Base-by-base conservation (phyloP, 768 basidiomycete genomes). In the Pulveroboletus sp. region DNA sequence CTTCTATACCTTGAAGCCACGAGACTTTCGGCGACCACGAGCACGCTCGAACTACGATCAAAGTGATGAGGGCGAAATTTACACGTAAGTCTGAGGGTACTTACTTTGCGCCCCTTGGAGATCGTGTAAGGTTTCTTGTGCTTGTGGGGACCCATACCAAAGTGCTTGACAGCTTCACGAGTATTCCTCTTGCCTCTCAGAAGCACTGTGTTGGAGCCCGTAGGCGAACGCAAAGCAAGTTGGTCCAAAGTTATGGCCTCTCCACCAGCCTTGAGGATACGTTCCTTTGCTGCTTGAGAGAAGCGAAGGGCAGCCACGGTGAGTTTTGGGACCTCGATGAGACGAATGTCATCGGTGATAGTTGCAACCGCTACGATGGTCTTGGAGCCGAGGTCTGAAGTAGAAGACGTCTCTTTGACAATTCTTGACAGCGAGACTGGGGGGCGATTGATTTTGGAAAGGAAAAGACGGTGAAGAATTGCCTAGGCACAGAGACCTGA, bases 1-100 rank as follows among this genome's bases (percentile, higher is more conserved):
- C 60, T 57, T 61, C 81, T 87, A 93, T 55, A 94, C 88, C 80
- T 94, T 94, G 90, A 94, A 94, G 61, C 90, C 92, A 73, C 88
- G 87, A 48, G 91, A 94, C 83, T 92, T 90, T 89, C 95, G 84
- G 82, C 95, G 90, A 79, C 95, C 95, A 84, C 95, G 94, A 71
- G 76, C 95, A 68, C 85, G 86, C 79, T 99, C 95, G 87, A 97
- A 95, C 85, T 86, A 52, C 40, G 36, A 49, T 45, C 16, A 23
- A n/a, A 27, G 49, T 36, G 23, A 51, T 47, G 45, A 45, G 41
- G 44, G 12, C 21, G 19, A 14, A 11, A 29, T 19, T 19, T 1
- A 32, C 17, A 21, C 8, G 4, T n/a, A 5, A 9, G 10, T 14
- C 9, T 5, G 35, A 9, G 6, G 12, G 6, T 25, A 64, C 71